Evolutionary conservation across 129 eudicot genomes (phyloP).

Genomic region (Centrapalus pauciflorus): DNA sequence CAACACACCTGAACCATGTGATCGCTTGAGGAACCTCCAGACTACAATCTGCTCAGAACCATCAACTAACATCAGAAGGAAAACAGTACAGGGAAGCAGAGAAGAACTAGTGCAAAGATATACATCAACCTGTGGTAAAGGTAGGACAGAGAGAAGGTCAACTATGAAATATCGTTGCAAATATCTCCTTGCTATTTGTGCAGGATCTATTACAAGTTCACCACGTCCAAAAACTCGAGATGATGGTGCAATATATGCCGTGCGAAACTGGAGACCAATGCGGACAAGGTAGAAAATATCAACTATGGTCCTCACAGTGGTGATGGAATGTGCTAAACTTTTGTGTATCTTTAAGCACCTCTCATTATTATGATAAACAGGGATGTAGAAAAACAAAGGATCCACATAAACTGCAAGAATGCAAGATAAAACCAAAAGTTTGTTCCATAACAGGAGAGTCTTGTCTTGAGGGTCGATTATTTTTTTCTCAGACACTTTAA

Average conservation of each 20-base stretch:
- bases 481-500: conserved; percentile 65
- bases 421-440: conserved; percentile 71
- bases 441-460: conserved; percentile 75
- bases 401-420: conserved; percentile 85
- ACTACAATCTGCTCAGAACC: conserved; percentile 62
- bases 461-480: conserved; percentile 97
- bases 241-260: conserved; percentile 95
- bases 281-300: conserved; percentile 68
- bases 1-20: conserved; percentile 67
- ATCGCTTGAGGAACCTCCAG: conserved; percentile 61
- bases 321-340: conserved; percentile 62
- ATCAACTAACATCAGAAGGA: not conserved
- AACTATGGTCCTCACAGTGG: conserved; percentile 59
- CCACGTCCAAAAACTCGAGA: conserved; percentile 98
- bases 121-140: conserved; percentile 75
- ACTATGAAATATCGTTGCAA: conserved; percentile 63
- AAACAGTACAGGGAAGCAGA: not conserved
- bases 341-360: conserved; percentile 67
- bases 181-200: conserved; percentile 75
- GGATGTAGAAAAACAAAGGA: conserved; percentile 85
- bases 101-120: not conserved
- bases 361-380: conserved; percentile 43
- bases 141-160: conserved; percentile 79
- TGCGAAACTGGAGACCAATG: conserved; percentile 79
- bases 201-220: conserved; percentile 90